Conservation (phyloP, 805 yeast species). For the Candida xyloterini region DNA sequence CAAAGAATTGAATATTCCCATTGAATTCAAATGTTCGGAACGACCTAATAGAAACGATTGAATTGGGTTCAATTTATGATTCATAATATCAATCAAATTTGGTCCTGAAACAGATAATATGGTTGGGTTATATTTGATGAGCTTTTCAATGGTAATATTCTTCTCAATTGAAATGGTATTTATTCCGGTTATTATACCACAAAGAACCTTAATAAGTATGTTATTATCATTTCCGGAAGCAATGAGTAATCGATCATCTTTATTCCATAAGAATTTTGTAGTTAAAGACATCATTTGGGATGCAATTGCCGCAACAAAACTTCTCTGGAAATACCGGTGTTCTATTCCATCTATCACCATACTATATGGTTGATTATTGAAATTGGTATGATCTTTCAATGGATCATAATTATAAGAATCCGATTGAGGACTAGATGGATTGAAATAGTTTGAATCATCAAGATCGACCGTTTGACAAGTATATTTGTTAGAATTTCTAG, state of each 20-base stretch:
- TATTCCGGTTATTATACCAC: slow-evolving; percentile 38
- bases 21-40: slow-evolving; percentile 34
- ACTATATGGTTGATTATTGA: slow-evolving; percentile 29
- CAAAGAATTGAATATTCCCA: slow-evolving; percentile 36
- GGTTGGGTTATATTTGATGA: slow-evolving; percentile 28
- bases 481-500: background rate
- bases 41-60: slow-evolving; percentile 34
- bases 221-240: slow-evolving; percentile 18
- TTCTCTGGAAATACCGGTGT: slow-evolving; percentile 31
- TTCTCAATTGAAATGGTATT: slow-evolving; percentile 23
- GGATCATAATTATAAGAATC: slow-evolving; percentile 17
- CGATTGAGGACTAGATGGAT: slow-evolving; percentile 15
- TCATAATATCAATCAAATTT: slow-evolving; percentile 24
- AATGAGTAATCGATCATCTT: slow-evolving; percentile 26
- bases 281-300: slow-evolving; percentile 35
- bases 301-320: slow-evolving; percentile 36
- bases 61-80: slow-evolving; percentile 20
- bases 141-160: slow-evolving; percentile 14
- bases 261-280: slow-evolving; percentile 25
- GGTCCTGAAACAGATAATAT: slow-evolving; percentile 31
- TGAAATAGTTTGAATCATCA: slow-evolving; percentile 14
- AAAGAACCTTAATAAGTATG: slow-evolving; percentile 37
- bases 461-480: slow-evolving; percentile 28
- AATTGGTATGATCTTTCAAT: slow-evolving; percentile 22
- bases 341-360: slow-evolving; percentile 24